Evolutionary conservation across 179 eudicot species (phyloP).

Genomic region (Silene vulgaris): DNA sequence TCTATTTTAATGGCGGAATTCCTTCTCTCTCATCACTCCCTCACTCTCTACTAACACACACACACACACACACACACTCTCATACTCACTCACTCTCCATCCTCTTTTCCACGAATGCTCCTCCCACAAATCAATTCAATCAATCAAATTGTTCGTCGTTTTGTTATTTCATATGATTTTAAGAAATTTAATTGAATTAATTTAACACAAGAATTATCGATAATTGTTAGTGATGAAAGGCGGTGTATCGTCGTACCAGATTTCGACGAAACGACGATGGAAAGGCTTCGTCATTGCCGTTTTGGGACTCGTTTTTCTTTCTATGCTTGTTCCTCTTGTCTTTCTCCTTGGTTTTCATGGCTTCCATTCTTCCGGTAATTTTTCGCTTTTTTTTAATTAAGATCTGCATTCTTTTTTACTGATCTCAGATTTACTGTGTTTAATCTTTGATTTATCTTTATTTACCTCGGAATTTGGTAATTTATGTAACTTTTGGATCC

Average conservation of each 20-base stretch:
- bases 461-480: neutral
- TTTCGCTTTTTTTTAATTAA: neutral
- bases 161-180: neutral
- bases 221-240: slow-evolving; percentile 37
- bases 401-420: slow-evolving; percentile 15
- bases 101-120: neutral
- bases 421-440: slow-evolving; percentile 1
- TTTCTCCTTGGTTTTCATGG: slow-evolving; percentile 84
- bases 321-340: slow-evolving; percentile 92
- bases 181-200: slow-evolving; percentile 1
- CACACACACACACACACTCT: too few relatives aligned
- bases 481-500: slow-evolving; percentile 6
- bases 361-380: slow-evolving; percentile 43
- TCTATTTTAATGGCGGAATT: slow-evolving; percentile 5
- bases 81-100: too few relatives aligned
- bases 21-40: neutral
- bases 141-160: neutral
- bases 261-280: slow-evolving; percentile 71
- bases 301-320: slow-evolving; percentile 69
- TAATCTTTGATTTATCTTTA: neutral
- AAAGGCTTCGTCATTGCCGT: slow-evolving; percentile 72
- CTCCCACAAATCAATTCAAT: neutral
- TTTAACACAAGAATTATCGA: neutral
- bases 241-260: slow-evolving; percentile 32
- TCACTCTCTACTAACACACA: neutral